phyloP scores from a whole-genome alignment of 768 basidiomycete species.

The Hortiboletus flavorubellus region DNA sequence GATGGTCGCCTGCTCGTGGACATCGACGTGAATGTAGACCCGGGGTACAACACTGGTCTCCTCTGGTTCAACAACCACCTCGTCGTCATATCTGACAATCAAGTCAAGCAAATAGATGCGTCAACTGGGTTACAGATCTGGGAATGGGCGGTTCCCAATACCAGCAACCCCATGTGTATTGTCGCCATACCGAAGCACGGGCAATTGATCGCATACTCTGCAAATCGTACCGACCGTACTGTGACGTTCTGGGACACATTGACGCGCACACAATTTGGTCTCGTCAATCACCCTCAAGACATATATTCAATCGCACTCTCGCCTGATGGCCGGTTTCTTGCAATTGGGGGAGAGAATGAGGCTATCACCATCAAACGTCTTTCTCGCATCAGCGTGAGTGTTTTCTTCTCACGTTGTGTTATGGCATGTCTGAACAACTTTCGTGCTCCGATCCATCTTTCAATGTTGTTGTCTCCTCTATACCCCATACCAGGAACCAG shows the following conservation, averaged over 20 bases:
- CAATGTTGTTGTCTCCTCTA: background rate
- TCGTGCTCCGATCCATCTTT: background rate
- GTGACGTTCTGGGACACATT: slow-evolving; percentile 1
- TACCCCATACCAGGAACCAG: background rate
- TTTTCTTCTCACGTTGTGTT: background rate
- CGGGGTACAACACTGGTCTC: background rate
- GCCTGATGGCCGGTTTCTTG: background rate
- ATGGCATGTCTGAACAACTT: background rate
- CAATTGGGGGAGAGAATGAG: background rate
- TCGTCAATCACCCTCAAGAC: background rate
- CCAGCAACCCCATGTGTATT: background rate
- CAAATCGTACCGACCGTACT: accelerated
- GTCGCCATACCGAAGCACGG: background rate
- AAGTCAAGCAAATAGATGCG: background rate
- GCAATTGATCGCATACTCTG: background rate
- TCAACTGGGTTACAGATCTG: background rate
- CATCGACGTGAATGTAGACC: background rate
- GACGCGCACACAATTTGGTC: background rate
- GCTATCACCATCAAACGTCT: background rate
- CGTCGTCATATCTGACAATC: background rate
- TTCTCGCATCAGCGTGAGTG: background rate
- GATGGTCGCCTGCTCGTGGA: background rate
- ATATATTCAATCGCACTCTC: background rate
- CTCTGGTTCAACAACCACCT: background rate
- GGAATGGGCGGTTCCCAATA: background rate